Evolutionary conservation across 169 alveolate genomes (phyloP), one percentile per base, ranked within the genome.

Genomic region (Babesia ovis): DNA sequence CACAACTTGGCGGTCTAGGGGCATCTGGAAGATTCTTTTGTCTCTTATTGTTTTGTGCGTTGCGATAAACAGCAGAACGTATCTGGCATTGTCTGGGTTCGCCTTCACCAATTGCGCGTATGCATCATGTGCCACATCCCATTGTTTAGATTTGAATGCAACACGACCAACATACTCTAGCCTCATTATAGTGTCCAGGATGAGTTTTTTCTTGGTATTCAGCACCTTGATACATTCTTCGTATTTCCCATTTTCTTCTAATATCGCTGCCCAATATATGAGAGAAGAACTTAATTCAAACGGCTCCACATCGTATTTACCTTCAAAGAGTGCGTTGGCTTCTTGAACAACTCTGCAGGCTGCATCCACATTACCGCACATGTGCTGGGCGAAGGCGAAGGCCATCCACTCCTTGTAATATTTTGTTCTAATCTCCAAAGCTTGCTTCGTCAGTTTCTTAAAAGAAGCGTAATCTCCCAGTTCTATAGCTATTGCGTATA

Each of bases 301-400:
- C 12, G 67, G 75, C 8, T 58, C 86, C 32, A 42, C 80, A 9
- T 56, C 46, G 31, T 67, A 54, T 18, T 43, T 39, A 1, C 56
- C 57, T 2, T 23, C 59, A 57, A 77, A 77, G 5, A 68, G 23
- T 4, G 37, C 22, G 34, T 68, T 55, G 5, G 75, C 79, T 37
- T 77, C 86, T 3, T 34, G 45, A 9, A 48, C 37, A 4, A 68
- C 32, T 31, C 54, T 68, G 27, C 43, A 45, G 27, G 75, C 61
- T 18, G 27, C 59, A 3, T 68, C 68, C 18, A 77, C 18, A 41
- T 57, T 77, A 12, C 81, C 75, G 32, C 79, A 66, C 34, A 77
- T 4, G 46, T 77, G 75, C 42, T 68, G 81, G n/a, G 86, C 50
- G 46, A 77, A 68, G 31, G 86, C 79, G 29, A 67, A 77, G 0